These are phyloP conservation scores for Cucurbita moschata DNA, from an alignment of 306 rosid species.

Conservation along the genomic window DNA sequence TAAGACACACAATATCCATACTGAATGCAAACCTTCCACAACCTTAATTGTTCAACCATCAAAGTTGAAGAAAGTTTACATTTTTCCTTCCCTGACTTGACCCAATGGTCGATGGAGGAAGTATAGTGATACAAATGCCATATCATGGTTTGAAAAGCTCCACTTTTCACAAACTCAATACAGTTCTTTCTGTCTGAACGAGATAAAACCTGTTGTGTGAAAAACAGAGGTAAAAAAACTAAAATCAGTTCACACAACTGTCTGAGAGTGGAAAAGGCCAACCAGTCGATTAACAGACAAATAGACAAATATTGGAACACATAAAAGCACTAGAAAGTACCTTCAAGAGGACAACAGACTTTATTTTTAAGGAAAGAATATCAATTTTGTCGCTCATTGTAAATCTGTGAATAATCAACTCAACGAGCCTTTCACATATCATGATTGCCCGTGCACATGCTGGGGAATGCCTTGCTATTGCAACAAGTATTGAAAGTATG, in stretches of 20 bases:
- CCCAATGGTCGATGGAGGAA: constrained; percentile 65
- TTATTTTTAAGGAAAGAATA: constrained; percentile 53
- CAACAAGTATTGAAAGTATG: constrained; percentile 59
- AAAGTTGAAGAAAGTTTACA: constrained; percentile 63
- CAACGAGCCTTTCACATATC: constrained; percentile 64
- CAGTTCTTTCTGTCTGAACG: constrained; percentile 45
- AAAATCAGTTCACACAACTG: constrained; percentile 8
- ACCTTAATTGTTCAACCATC: constrained; percentile 66
- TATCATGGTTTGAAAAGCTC: constrained; percentile 57
- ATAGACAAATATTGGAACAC: constrained; percentile 11
- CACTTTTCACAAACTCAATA: constrained; percentile 42
- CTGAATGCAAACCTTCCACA: constrained; percentile 90
- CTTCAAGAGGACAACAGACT: constrained; percentile 65
- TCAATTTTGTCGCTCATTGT: constrained; percentile 30
- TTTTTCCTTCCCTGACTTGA: constrained; percentile 55
- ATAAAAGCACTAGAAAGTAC: constrained; percentile 21
- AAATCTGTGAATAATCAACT: constrained; percentile 50
- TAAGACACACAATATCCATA: constrained; percentile 64
- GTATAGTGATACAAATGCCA: constrained; percentile 57
- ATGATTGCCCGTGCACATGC: constrained; percentile 60
- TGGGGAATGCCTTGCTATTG: constrained; percentile 90
- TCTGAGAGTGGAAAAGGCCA: constrained; percentile 5
- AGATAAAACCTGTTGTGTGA: constrained; percentile 50
- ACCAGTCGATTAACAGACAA: not conserved
- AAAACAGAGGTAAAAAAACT: constrained; percentile 18